Percentiles rank a stretch among this genome's conserved stretches.
Evolutionary conservation across 1,284 basidiomycete species (phyloP).

Genomic region (Tranzscheliella williamsii): DNA sequence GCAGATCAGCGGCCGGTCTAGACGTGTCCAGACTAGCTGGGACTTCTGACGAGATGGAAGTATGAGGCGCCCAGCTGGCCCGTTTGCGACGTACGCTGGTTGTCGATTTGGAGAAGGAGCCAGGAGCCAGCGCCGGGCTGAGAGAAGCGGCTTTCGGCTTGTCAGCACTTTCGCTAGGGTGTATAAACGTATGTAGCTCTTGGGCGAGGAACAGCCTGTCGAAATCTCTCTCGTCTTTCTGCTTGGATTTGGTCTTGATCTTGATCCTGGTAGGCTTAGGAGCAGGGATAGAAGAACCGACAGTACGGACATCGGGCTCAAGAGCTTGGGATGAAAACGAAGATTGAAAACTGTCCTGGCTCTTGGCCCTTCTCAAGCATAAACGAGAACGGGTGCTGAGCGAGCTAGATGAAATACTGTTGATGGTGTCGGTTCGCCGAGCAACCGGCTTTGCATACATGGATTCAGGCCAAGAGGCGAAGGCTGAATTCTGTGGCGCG

Average conservation of each 20-base stretch:
- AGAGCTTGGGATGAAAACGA: slow-evolving; percentile 1
- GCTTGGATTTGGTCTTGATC: slow-evolving; percentile 29
- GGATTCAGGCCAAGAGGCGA: slow-evolving; percentile 26
- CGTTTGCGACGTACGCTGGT: slow-evolving; percentile 1
- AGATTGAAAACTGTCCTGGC: slow-evolving; percentile 27
- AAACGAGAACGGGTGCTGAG: slow-evolving; percentile 9
- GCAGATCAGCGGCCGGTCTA: not conserved
- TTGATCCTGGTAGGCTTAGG: slow-evolving; percentile 21
- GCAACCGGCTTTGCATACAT: slow-evolving; percentile 10
- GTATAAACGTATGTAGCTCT: no score
- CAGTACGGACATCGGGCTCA: slow-evolving; percentile 3
- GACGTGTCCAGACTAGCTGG: not conserved
- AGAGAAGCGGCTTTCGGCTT: not conserved
- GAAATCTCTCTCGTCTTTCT: slow-evolving; percentile 41
- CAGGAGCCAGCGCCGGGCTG: not conserved
- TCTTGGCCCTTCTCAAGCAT: slow-evolving; percentile 14
- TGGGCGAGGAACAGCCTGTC: slow-evolving; percentile 57
- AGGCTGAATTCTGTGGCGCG: slow-evolving; percentile 11
- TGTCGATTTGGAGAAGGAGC: not conserved
- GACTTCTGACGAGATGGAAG: no score
- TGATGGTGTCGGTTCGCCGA: slow-evolving; percentile 22
- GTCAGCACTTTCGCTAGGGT: not conserved
- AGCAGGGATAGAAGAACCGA: slow-evolving; percentile 1
- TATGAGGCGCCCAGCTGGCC: slow-evolving; percentile 4
- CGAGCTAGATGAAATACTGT: slow-evolving; percentile 26